Base-by-base conservation (phyloP, 257 asterid species). In the Solanum corneliomulleri region DNA sequence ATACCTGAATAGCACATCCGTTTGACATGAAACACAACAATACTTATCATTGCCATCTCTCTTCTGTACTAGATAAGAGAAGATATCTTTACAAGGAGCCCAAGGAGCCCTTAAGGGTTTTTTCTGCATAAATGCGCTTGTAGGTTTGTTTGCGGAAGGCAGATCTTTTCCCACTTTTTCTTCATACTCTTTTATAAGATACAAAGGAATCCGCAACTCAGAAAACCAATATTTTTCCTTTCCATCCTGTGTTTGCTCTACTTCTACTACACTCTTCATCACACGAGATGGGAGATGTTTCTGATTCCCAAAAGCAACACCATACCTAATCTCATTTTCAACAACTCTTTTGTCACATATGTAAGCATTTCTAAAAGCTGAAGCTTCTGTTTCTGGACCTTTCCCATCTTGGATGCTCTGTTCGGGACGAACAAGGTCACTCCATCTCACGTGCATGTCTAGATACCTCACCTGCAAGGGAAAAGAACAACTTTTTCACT, bases 241-340 rank as follows among this genome's bases (percentile, higher is more conserved):
- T 66, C 93, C 98, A 74, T 90, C 94, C 83, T 85, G 89, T 56
- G 66, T 91, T 90, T 94, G 86, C 92, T 92, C 98, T 42, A 87
- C 88, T 91, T 96, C 97, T 68, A 85, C 29, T 42, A 94, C 64
- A 89, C 89, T 91, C 93, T 95, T 95, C 98, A 92, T 91, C 56
- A 96, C 93, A 64, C 97, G 98, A 14, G 98, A 94, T 27, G 99
- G 94, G 77, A 96, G 95, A 92, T 95, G 98, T 81, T 95, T 96
- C 92, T 94, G 98, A 91, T 89, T 91, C 83, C 93, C 93, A 88
- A 96, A 95, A 64, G 92, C 94, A 90, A 95, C 92, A 74, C 94
- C 89, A 87, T 96, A 96, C 89, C 96, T 91, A 35, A 87, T 88
- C 89, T 93, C 96, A 47, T 82, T 86, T 60, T 88, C 97, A 87